A percentile compares a stretch with the other conserved stretches of the same genome.
phyloP scores from a whole-genome alignment of 129 eudicot genomes.

The Saussurea involucrata region DNA sequence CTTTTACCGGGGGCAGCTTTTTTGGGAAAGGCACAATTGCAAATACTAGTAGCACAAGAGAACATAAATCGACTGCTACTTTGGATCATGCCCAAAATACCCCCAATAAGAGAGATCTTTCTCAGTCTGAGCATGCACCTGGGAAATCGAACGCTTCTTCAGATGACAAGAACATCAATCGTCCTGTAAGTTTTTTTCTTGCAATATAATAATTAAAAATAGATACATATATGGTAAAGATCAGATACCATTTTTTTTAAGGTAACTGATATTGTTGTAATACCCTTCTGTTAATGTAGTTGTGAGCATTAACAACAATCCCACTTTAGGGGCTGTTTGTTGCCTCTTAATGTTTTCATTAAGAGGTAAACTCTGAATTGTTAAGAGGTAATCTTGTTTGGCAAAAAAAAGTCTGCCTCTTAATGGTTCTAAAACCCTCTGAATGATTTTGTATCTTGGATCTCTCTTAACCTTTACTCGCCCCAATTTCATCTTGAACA shows the following conservation, averaged over 20 bases:
- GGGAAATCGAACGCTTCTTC: conserved; percentile 36
- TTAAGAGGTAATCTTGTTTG: too few relatives aligned
- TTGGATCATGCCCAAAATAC: conserved; percentile 46
- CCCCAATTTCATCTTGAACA: too few relatives aligned
- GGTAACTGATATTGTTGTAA: neutral
- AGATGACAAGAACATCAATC: conserved; percentile 54
- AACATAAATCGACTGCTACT: conserved; percentile 44
- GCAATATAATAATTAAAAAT: neutral
- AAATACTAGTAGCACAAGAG: conserved; percentile 43
- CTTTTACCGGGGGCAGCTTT: conserved; percentile 71
- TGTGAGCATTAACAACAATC: neutral
- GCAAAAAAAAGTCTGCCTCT: too few relatives aligned
- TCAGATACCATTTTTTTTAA: neutral
- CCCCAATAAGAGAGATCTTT: conserved; percentile 38
- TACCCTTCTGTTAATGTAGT: neutral
- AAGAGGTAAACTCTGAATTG: too few relatives aligned
- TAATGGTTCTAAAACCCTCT: too few relatives aligned
- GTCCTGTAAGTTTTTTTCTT: conserved; percentile 55
- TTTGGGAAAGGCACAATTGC: conserved; percentile 53
- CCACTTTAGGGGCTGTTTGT: too few relatives aligned
- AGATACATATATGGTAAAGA: neutral
- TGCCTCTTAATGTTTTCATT: too few relatives aligned
- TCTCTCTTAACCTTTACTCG: too few relatives aligned
- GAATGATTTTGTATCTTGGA: too few relatives aligned
- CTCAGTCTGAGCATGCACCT: conserved; percentile 45